These are phyloP conservation scores for Ajuga reptans DNA, from an alignment of 305 asterid species.

Conservation along the genomic window DNA sequence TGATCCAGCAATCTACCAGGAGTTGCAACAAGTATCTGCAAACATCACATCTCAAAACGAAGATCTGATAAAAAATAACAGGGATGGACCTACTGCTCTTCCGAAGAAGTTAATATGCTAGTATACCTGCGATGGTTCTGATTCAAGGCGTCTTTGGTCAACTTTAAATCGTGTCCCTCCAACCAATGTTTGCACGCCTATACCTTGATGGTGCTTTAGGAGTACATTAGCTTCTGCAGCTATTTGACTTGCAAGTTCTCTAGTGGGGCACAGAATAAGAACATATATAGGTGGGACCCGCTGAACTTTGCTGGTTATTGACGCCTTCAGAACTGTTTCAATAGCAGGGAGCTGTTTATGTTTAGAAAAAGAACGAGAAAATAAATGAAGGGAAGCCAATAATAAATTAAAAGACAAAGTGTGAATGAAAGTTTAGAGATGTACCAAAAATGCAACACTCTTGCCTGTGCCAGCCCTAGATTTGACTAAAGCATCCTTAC, in stretches of 20 bases:
- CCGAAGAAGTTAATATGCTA: background rate
- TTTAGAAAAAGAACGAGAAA: constrained; percentile 42
- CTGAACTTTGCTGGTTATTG: constrained; percentile 26
- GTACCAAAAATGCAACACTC: constrained; percentile 88
- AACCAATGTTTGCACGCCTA: constrained; percentile 73
- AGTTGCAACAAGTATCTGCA: constrained; percentile 85
- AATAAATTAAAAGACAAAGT: background rate
- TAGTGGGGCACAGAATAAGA: constrained; percentile 77
- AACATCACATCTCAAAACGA: constrained; percentile 17
- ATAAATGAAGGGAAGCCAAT: constrained; percentile 5
- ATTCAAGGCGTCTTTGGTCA: constrained; percentile 67
- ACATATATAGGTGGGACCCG: constrained; percentile 56
- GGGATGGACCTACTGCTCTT: background rate
- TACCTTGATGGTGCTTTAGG: constrained; percentile 74
- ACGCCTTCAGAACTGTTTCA: constrained; percentile 89
- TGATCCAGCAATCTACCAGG: constrained; percentile 96
- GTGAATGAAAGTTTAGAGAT: constrained; percentile 13
- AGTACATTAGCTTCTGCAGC: constrained; percentile 87
- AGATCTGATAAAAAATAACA: background rate
- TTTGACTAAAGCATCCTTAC: constrained; percentile 81
- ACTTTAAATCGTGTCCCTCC: constrained; percentile 91
- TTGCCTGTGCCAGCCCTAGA: constrained; percentile 92
- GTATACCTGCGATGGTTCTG: constrained; percentile 69
- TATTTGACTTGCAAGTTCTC: constrained; percentile 94
- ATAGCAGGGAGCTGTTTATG: constrained; percentile 96